A percentile compares a stretch with the other conserved stretches of the same genome.
Evolutionary conservation across 345 rosid genomes (phyloP).

Genomic region (Erodium maritimum): DNA sequence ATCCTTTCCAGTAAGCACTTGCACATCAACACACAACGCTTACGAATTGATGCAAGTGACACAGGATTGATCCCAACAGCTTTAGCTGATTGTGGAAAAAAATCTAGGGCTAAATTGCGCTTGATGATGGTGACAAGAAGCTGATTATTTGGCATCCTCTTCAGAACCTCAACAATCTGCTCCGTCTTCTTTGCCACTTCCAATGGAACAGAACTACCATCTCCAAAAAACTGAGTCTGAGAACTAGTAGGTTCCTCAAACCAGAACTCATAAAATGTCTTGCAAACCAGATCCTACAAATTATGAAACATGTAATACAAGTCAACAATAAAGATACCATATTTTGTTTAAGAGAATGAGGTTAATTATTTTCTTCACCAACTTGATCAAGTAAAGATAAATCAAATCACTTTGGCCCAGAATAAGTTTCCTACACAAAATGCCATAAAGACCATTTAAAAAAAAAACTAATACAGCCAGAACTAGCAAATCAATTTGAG

Average conservation of each 20-base stretch:
- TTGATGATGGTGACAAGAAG: constrained; percentile 78
- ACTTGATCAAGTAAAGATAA: background rate
- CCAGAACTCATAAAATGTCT: constrained; percentile 98
- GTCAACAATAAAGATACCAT: background rate
- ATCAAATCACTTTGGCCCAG: background rate
- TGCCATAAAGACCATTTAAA: no score
- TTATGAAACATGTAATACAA: constrained; percentile 4
- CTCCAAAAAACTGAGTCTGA: constrained; percentile 54
- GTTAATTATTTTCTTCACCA: background rate
- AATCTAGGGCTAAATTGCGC: constrained; percentile 88
- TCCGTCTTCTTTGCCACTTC: constrained; percentile 87
- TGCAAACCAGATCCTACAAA: constrained; percentile 89
- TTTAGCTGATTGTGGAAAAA: constrained; percentile 87
- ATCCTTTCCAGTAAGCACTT: constrained; percentile 87
- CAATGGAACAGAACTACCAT: constrained; percentile 82
- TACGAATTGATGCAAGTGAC: constrained; percentile 68
- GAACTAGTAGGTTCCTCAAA: constrained; percentile 81
- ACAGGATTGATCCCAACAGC: constrained; percentile 95
- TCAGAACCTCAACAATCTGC: constrained; percentile 85
- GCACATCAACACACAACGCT: constrained; percentile 96
- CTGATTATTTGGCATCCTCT: constrained; percentile 71
- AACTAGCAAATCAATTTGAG: no score
- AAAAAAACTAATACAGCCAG: no score
- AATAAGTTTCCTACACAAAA: no score
- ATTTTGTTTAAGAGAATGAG: background rate